A percentile compares a stretch with the other conserved stretches of the same genome.
Evolutionary conservation across 2,329 filamentous ascomycete genomes (phyloP).

Genomic region (Exophiala viscosa): DNA sequence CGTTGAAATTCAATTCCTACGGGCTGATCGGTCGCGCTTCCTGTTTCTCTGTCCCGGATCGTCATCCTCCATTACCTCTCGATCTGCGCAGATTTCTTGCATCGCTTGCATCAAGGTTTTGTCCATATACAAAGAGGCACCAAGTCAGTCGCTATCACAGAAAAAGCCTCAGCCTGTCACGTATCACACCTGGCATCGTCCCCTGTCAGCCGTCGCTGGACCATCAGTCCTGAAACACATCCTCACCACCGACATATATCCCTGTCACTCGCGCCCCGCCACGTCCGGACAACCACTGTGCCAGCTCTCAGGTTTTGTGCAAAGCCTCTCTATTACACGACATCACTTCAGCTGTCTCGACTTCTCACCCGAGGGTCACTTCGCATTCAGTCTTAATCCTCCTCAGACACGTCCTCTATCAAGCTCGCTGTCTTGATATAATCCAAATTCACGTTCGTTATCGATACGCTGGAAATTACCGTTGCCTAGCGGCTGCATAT

Average conservation of each 20-base stretch:
- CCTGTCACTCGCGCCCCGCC: slow-evolving; percentile 15
- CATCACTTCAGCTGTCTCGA: no score
- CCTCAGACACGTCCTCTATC: no score
- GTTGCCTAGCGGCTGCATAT: no score
- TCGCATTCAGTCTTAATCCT: no score
- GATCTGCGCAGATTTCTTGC: no score
- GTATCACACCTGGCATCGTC: neutral
- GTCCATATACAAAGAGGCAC: neutral
- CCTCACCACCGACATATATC: slow-evolving; percentile 12
- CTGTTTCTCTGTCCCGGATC: neutral
- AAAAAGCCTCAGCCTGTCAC: neutral
- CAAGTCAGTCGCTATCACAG: neutral
- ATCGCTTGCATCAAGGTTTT: no score
- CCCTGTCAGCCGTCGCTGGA: neutral
- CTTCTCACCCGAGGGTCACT: neutral
- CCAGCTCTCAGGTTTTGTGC: neutral
- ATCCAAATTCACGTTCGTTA: neutral
- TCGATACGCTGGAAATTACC: no score
- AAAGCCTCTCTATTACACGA: no score
- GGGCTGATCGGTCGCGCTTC: neutral
- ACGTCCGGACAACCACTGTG: slow-evolving; percentile 9
- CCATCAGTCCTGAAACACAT: slow-evolving; percentile 21
- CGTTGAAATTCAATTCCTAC: neutral
- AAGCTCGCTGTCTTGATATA: neutral
- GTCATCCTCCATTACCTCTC: neutral